Conservation (phyloP, 2,329 filamentous ascomycete genomes). For the Beauveria brongniartii region DNA sequence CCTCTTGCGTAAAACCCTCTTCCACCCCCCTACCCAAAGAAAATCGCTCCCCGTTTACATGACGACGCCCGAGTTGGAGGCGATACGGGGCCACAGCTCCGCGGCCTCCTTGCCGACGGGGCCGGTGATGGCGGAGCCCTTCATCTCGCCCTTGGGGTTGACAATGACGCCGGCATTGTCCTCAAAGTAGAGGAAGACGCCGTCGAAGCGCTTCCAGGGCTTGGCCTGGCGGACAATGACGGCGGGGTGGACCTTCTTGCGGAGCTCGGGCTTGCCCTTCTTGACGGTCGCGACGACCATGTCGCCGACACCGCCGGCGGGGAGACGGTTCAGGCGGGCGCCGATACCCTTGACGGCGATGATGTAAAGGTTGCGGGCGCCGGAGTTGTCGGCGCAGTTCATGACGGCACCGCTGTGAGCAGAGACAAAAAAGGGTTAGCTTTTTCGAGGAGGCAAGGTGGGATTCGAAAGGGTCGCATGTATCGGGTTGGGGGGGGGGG, state of each 20-base stretch:
- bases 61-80: constrained; percentile 99
- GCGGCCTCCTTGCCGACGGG: constrained; percentile 99
- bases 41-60: constrained; percentile 64
- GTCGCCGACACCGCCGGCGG: constrained; percentile 95
- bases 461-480: constrained; percentile 5
- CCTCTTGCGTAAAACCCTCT: constrained; percentile 16
- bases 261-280: constrained; percentile 99
- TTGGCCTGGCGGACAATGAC: constrained; percentile 98
- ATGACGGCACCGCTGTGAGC: constrained; percentile 86
- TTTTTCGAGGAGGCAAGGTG: constrained; percentile 12
- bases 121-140: constrained; percentile 98
- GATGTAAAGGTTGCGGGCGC: constrained; percentile 98
- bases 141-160: constrained; percentile 99
- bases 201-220: constrained; percentile 97
- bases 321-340: constrained; percentile 94
- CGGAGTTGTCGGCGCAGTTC: constrained; percentile 99
- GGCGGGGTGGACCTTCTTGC: constrained; percentile 99
- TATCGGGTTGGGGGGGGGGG: neutral
- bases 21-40: neutral
- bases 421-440: constrained; percentile 12
- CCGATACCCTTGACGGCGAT: constrained; percentile 99
- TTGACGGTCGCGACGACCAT: constrained; percentile 99
- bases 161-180: constrained; percentile 99
- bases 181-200: constrained; percentile 99
- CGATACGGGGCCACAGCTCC: constrained; percentile 99